Evolutionary conservation across 805 yeast species (phyloP).

Genomic region (Starmerella gropengiesseri): DNA sequence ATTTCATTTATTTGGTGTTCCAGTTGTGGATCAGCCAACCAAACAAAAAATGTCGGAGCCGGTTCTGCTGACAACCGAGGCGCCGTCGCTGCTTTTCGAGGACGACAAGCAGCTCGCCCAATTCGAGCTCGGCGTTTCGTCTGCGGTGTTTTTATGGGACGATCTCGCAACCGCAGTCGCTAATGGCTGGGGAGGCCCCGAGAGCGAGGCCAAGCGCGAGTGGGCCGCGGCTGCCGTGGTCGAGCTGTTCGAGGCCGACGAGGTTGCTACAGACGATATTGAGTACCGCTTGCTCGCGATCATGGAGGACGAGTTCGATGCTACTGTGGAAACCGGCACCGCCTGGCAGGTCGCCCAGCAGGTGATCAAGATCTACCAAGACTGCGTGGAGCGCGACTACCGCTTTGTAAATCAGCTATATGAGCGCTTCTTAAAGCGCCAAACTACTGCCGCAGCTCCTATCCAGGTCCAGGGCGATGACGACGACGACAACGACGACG

Average conservation of each 20-base stretch:
- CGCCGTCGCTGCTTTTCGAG: conserved; percentile 20
- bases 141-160: conserved; percentile 88
- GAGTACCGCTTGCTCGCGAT: conserved; percentile 80
- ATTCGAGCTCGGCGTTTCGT: conserved; percentile 85
- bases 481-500: conserved; percentile 38
- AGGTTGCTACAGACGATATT: conserved; percentile 64
- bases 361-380: conserved; percentile 54
- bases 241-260: conserved; percentile 55
- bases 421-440: conserved; percentile 36
- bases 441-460: conserved; percentile 41
- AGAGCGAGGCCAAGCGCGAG: conserved; percentile 81
- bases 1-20: neutral
- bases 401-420: conserved; percentile 49
- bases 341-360: conserved; percentile 62
- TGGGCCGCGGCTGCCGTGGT: conserved; percentile 81
- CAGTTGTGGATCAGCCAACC: neutral
- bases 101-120: conserved; percentile 64
- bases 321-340: conserved; percentile 77
- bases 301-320: conserved; percentile 92
- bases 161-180: conserved; percentile 80
- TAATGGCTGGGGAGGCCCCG: conserved; percentile 92
- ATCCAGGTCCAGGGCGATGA: conserved; percentile 41
- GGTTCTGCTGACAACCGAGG: conserved; percentile 17
- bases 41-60: conserved; percentile 14
- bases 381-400: conserved; percentile 47